Conservation (phyloP, 768 basidiomycete genomes). For the Xanthoconium purpureum region DNA sequence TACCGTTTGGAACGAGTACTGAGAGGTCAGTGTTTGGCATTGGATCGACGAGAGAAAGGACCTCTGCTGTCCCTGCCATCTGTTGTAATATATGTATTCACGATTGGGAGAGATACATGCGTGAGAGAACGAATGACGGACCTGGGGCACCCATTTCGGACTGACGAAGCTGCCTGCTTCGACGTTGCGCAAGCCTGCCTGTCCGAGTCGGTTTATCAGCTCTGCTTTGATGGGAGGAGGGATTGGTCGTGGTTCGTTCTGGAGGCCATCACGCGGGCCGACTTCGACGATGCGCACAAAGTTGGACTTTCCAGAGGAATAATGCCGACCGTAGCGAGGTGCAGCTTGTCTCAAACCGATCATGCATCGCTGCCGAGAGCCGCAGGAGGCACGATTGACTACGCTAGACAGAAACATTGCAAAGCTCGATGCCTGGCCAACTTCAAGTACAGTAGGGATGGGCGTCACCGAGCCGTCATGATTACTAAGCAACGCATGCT, state of each 20-base stretch:
- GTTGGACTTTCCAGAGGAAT: slow-evolving; percentile 15
- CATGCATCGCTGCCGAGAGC: neutral
- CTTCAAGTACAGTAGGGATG: too few species aligned
- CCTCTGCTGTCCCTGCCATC: slow-evolving; percentile 86
- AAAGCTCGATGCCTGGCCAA: too few species aligned
- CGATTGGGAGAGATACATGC: neutral
- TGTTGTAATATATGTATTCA: slow-evolving; percentile 27
- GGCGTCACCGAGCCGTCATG: too few species aligned
- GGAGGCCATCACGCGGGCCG: slow-evolving; percentile 86
- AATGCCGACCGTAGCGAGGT: neutral
- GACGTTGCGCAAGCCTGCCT: slow-evolving; percentile 65
- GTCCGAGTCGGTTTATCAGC: slow-evolving; percentile 70
- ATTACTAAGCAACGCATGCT: too few species aligned
- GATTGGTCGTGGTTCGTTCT: slow-evolving; percentile 79
- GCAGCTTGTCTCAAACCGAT: neutral
- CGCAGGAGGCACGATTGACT: neutral
- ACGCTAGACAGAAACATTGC: slow-evolving; percentile 12
- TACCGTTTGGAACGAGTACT: slow-evolving; percentile 78
- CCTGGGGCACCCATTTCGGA: slow-evolving; percentile 93
- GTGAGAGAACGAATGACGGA: slow-evolving; percentile 8
- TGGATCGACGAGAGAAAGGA: slow-evolving; percentile 57
- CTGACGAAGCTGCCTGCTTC: slow-evolving; percentile 91
- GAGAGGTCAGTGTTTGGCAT: slow-evolving; percentile 62
- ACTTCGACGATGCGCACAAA: slow-evolving; percentile 73
- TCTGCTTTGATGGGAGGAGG: slow-evolving; percentile 73